phyloP scores from a whole-genome alignment of 371 early-diverging fungal genomes.

The Mortierella sp. region DNA sequence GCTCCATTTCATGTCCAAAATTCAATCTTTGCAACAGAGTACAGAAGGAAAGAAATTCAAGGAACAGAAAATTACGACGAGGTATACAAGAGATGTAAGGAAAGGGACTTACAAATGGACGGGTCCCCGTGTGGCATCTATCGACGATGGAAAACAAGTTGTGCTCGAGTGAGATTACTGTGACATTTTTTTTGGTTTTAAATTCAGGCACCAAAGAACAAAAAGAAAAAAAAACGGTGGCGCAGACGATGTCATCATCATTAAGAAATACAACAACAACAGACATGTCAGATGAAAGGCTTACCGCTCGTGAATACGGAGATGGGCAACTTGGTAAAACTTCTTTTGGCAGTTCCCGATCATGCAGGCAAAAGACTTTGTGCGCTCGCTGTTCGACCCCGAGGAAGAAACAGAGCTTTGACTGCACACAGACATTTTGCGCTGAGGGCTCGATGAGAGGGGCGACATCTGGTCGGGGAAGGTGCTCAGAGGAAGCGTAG shows the following conservation, averaged over 20 bases:
- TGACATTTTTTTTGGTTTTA: not conserved
- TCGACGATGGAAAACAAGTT: not conserved
- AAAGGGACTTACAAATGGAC: constrained; percentile 56
- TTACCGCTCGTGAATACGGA: constrained; percentile 80
- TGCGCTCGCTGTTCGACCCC: constrained; percentile 25
- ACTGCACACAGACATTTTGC: constrained; percentile 46
- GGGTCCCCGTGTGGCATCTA: constrained; percentile 51
- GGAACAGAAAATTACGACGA: constrained; percentile 44
- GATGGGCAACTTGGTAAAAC: constrained; percentile 82
- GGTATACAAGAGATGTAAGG: constrained; percentile 28
- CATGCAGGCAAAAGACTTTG: constrained; percentile 57
- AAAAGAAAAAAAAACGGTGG: not conserved
- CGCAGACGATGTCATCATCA: not conserved
- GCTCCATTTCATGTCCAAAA: constrained; percentile 52
- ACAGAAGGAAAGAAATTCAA: constrained; percentile 42
- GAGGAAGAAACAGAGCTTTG: constrained; percentile 24
- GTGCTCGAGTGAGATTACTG: not conserved
- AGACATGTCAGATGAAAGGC: not conserved
- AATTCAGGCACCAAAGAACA: not conserved
- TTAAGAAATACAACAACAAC: not conserved
- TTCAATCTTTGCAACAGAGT: constrained; percentile 46
- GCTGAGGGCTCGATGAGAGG: constrained; percentile 8
- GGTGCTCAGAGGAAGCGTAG: constrained; percentile 29
- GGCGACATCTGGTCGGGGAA: constrained; percentile 15
- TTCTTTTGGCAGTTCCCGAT: constrained; percentile 72